Base-by-base conservation (phyloP, 2,329 filamentous ascomycete species). In the Claviceps maximensis region DNA sequence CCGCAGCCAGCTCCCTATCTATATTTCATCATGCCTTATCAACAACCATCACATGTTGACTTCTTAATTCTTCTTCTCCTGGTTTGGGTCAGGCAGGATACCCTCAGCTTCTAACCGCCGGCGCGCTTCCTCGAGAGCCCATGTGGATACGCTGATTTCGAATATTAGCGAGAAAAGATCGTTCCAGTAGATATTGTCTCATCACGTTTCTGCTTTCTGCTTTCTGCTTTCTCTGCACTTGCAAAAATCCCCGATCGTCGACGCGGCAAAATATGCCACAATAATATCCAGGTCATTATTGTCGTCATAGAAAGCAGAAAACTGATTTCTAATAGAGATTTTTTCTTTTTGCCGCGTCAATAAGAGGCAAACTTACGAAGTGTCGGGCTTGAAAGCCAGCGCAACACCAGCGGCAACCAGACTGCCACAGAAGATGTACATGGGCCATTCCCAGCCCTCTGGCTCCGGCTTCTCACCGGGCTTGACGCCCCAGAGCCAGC, bases 361-460 rank as follows among this genome's bases (percentile, higher is more conserved):
- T 36, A 31, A 45, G 42, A 17, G 31, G 33, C 23, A 23, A 29
- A 89, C 90, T 75, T 78, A 98, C 93, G 89, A 95, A 58, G 91
- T 97, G 78, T 98, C 93, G 51, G 93, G 93, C 83, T 97, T 97
- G 69, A 93, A 97, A 57, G 88, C 89, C 73, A 95, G 89, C 59
- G 86, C 88, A 59, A 96, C 76, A 56, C 80, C 82, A 52, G 83
- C 84, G 59, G 89, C 75, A 29, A 82, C 71, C 64, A 95, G 72
- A 64, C 83, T 85, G 67, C 84, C 86, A 71, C 95, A 89, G 49
- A 90, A 89, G 68, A 87, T 87, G 68, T 85, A 85, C 75, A 86
- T 90, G 53, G 89, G 72, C 60, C 77, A 82, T 78, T 98, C 93
- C 93, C 93, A 98, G 51, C 91, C 93, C 74, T 98, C 93, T 70